These are phyloP conservation scores for Citrus maxima DNA, from an alignment of 345 rosid species.

Conservation along the genomic window DNA sequence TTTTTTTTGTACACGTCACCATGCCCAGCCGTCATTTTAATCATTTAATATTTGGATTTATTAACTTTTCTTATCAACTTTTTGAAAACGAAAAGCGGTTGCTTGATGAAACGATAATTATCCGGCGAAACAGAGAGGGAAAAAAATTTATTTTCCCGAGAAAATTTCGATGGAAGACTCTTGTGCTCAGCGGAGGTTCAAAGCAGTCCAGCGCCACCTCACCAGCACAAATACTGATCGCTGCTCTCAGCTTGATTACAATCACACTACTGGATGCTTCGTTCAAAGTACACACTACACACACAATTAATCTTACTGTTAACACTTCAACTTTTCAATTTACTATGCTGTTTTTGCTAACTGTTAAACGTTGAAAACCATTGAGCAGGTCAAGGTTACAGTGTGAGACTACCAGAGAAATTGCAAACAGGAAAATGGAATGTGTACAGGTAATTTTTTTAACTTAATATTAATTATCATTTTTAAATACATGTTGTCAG, in stretches of 20 bases:
- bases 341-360: neutral
- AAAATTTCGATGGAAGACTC: slow-evolving; percentile 21
- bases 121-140: neutral
- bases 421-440: slow-evolving; percentile 77
- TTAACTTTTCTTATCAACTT: neutral
- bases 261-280: slow-evolving; percentile 44
- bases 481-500: neutral
- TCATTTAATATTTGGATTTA: too few species aligned
- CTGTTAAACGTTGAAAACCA: neutral
- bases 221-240: slow-evolving; percentile 21
- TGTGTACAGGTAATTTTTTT: slow-evolving; percentile 58
- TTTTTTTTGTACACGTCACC: neutral
- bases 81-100: neutral
- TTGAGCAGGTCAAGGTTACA: slow-evolving; percentile 43
- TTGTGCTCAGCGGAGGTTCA: slow-evolving; percentile 62
- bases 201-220: slow-evolving; percentile 56
- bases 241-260: slow-evolving; percentile 25
- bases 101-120: neutral
- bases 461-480: neutral
- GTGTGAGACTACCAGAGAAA: slow-evolving; percentile 78
- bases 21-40: neutral
- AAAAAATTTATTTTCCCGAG: neutral
- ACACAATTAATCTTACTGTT: neutral
- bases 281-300: slow-evolving; percentile 29
- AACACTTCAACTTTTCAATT: neutral